Percentiles rank a stretch among this genome's conserved stretches.
phyloP scores from a whole-genome alignment of 768 basidiomycete species.

The Leccinum aurantiacum region DNA sequence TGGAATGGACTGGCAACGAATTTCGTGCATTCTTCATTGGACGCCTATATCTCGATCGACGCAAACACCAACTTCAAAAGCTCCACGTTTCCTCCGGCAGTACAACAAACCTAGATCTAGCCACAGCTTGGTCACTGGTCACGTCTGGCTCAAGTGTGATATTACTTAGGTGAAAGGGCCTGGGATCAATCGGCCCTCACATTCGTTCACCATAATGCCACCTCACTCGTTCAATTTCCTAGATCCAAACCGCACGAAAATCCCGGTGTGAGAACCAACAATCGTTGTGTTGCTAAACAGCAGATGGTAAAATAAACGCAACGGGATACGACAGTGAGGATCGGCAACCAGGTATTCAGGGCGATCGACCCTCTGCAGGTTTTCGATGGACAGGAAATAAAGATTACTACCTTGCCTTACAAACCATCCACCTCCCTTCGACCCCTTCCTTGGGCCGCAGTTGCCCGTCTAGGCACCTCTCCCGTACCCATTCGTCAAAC shows the following conservation, averaged over 20 bases:
- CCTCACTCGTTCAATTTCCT: background rate
- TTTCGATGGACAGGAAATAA: background rate
- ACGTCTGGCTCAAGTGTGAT: background rate
- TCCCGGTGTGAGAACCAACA: background rate
- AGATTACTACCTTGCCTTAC: conserved; percentile 42
- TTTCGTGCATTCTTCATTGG: too few species aligned
- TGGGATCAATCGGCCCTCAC: background rate
- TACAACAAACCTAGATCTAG: background rate
- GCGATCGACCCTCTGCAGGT: background rate
- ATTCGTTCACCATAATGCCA: background rate
- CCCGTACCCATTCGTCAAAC: conserved; percentile 57
- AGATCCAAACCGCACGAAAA: background rate
- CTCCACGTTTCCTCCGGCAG: background rate
- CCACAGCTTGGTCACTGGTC: background rate
- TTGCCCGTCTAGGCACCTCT: conserved; percentile 42
- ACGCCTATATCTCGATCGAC: background rate
- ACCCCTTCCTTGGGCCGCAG: conserved; percentile 56
- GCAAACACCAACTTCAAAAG: background rate
- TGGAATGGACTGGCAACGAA: too few species aligned
- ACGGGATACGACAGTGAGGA: background rate
- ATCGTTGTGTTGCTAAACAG: too few species aligned
- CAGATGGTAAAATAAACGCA: background rate
- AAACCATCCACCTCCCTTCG: conserved; percentile 61
- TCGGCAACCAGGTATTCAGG: background rate
- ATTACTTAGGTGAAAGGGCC: background rate